phyloP scores from a whole-genome alignment of 2,329 filamentous ascomycete species.

The Aureobasidium sp. region DNA sequence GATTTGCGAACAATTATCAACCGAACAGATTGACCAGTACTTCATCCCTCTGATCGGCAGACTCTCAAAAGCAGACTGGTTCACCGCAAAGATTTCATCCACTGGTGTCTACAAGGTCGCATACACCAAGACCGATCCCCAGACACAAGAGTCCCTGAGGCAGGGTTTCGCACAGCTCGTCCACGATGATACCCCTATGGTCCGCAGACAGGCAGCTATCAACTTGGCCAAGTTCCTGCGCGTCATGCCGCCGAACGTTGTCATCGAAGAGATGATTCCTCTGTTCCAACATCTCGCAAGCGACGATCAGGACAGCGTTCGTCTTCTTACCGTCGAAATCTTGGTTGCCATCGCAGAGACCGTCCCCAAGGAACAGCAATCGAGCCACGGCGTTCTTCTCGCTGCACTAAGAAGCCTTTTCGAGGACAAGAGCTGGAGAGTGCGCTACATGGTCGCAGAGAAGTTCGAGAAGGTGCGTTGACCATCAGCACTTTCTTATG shows the following conservation, averaged over 20 bases:
- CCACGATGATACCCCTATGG: constrained; percentile 98
- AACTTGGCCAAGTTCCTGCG: constrained; percentile 97
- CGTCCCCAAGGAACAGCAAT: constrained; percentile 95
- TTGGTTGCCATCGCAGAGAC: constrained; percentile 94
- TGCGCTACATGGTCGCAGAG: constrained; percentile 98
- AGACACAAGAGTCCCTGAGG: constrained; percentile 84
- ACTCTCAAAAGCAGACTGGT: constrained; percentile 99
- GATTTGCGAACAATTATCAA: constrained; percentile 87
- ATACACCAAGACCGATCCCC: constrained; percentile 81
- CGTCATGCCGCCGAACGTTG: constrained; percentile 84
- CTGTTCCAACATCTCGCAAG: constrained; percentile 94
- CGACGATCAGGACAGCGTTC: constrained; percentile 96
- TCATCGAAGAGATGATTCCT: constrained; percentile 98
- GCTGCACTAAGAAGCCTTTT: constrained; percentile 88
- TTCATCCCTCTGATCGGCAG: constrained; percentile 94
- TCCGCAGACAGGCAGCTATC: constrained; percentile 90
- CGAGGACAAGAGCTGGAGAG: constrained; percentile 98
- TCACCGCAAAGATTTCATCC: constrained; percentile 97
- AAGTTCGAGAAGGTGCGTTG: constrained; percentile 84
- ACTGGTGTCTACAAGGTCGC: constrained; percentile 91
- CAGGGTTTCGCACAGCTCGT: constrained; percentile 90
- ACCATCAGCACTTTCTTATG: constrained; percentile 15
- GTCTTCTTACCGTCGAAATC: constrained; percentile 90
- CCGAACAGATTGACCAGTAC: constrained; percentile 90
- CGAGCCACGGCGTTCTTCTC: constrained; percentile 87